phyloP scores from a whole-genome alignment of 345 rosid species.

The Excoecaria agallocha region DNA sequence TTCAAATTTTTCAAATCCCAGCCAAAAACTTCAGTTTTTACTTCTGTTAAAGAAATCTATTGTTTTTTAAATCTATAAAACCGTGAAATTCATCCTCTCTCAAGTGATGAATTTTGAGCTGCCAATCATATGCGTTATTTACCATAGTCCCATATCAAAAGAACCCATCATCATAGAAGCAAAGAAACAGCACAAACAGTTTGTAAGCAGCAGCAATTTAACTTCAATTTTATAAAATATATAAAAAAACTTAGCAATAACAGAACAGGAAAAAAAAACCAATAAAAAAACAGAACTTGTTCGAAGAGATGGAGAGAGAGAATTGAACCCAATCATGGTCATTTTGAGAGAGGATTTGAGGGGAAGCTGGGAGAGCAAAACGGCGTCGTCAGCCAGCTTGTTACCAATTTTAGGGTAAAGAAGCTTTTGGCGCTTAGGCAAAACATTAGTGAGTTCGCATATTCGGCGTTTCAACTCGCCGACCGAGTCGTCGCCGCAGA shows the following conservation, averaged over 20 bases:
- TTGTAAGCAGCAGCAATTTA: neutral
- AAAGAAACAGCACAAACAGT: neutral
- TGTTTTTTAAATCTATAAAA: neutral
- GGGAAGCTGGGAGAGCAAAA: constrained; percentile 67
- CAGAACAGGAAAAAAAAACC: neutral
- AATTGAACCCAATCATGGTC: constrained; percentile 85
- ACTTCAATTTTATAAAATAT: neutral
- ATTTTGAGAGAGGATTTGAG: constrained; percentile 87
- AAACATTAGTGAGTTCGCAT: constrained; percentile 72
- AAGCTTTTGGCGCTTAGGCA: constrained; percentile 94
- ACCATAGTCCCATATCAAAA: neutral
- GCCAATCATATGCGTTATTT: neutral
- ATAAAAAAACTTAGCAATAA: neutral
- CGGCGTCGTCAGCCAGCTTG: constrained; percentile 72
- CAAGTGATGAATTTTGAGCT: neutral
- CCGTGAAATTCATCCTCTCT: neutral
- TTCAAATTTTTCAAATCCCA: neutral
- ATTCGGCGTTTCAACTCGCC: constrained; percentile 91
- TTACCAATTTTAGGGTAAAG: constrained; percentile 88
- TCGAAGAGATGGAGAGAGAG: neutral
- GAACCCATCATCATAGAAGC: neutral
- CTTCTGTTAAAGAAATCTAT: neutral
- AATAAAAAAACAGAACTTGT: neutral
- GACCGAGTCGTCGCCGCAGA: constrained; percentile 84
- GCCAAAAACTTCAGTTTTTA: neutral